These are phyloP conservation scores for Gloeophyllum trabeum DNA, from an alignment of 768 basidiomycete species.

Conservation along the genomic window DNA sequence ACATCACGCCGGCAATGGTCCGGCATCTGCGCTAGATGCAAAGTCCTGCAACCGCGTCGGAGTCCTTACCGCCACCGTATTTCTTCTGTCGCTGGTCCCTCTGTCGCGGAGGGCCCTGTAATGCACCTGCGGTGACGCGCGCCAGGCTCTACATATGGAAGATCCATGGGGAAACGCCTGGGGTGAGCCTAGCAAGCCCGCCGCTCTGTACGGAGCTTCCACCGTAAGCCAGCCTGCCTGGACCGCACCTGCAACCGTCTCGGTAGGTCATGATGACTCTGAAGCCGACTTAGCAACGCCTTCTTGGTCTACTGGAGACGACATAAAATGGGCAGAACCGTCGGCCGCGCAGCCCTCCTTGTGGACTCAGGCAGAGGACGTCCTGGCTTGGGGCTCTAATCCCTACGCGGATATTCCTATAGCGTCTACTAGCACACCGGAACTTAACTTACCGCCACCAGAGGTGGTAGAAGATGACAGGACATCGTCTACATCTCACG, in stretches of 20 bases:
- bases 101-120: conserved; percentile 4
- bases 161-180: conserved; percentile 71
- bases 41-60: no score
- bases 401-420: conserved; percentile 29
- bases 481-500: no score
- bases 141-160: conserved; percentile 42
- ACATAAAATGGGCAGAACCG: conserved; percentile 35
- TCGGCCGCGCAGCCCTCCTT: conserved; percentile 25
- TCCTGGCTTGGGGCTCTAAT: conserved; percentile 18
- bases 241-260: conserved; percentile 3
- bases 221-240: no score
- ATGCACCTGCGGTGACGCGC: no score
- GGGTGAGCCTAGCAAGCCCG: conserved; percentile 34
- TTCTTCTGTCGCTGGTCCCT: background rate
- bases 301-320: conserved; percentile 41
- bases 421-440: conserved; percentile 1
- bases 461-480: background rate
- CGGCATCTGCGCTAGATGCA: no score
- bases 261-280: conserved; percentile 21
- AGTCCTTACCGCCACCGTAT: no score
- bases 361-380: conserved; percentile 24
- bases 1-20: no score
- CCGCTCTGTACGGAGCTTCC: no score
- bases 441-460: background rate
- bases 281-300: conserved; percentile 48